Percentiles rank a stretch among this genome's conserved stretches.
Evolutionary conservation across 306 rosid species (phyloP).

Genomic region (Pterocarpus santalinus): DNA sequence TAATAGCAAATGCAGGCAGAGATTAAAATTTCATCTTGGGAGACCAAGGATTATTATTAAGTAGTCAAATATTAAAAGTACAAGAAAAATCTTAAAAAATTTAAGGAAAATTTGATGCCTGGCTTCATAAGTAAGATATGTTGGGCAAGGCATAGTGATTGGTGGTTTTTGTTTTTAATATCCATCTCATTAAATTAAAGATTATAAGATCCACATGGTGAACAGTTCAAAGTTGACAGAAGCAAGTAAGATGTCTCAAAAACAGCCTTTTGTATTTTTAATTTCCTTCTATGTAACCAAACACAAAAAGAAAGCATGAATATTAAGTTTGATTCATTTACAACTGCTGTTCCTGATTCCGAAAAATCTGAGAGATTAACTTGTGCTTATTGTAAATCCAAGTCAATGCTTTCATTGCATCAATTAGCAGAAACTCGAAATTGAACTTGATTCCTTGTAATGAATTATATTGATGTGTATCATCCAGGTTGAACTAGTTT

Average conservation of each 20-base stretch:
- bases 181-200: neutral
- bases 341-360: neutral
- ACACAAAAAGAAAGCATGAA: neutral
- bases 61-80: neutral
- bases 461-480: neutral
- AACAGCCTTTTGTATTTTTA: neutral
- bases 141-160: conserved; percentile 7
- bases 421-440: neutral
- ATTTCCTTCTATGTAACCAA: neutral
- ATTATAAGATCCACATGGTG: neutral
- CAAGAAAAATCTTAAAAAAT: neutral
- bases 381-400: neutral
- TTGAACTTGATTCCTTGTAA: neutral
- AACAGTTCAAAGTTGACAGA: neutral
- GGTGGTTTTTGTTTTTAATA: neutral
- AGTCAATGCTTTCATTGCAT: neutral
- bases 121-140: neutral
- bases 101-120: neutral
- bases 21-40: neutral
- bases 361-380: neutral
- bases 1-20: neutral
- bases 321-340: neutral
- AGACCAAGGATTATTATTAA: neutral
- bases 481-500: neutral
- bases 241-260: neutral